A percentile compares a stretch with the other conserved stretches of the same genome.
phyloP scores from a whole-genome alignment of 2,329 filamentous ascomycete species.

The Venturia nashicola region DNA sequence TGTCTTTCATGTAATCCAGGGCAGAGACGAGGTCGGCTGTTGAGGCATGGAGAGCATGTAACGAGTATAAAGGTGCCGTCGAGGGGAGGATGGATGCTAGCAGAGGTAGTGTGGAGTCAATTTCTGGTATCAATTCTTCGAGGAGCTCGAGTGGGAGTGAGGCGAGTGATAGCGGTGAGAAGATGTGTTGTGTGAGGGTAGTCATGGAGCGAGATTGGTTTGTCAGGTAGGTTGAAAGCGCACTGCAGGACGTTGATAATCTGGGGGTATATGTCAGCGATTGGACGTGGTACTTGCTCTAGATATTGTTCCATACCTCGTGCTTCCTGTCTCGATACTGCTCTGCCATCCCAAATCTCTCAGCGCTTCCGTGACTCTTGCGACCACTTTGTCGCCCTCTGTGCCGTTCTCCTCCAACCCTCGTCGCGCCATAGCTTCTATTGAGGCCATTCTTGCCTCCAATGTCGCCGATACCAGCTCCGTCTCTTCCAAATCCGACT shows the following conservation, averaged over 20 bases:
- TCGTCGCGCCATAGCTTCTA: slow-evolving; percentile 53
- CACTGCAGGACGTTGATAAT: slow-evolving; percentile 63
- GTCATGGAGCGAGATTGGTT: slow-evolving; percentile 68
- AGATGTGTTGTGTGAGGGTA: slow-evolving; percentile 57
- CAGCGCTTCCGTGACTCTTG: slow-evolving; percentile 55
- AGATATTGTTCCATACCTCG: slow-evolving; percentile 40
- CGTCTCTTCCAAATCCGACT: slow-evolving; percentile 53
- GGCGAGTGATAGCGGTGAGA: slow-evolving; percentile 54
- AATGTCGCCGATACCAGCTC: slow-evolving; percentile 56
- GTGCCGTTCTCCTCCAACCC: slow-evolving; percentile 55
- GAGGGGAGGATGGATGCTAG: slow-evolving; percentile 40
- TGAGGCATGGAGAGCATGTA: slow-evolving; percentile 54
- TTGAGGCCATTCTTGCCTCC: slow-evolving; percentile 57
- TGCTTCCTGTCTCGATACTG: slow-evolving; percentile 58
- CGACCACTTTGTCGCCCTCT: slow-evolving; percentile 49
- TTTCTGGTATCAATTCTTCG: slow-evolving; percentile 56
- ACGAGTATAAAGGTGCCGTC: slow-evolving; percentile 48
- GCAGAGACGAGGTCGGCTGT: slow-evolving; percentile 63
- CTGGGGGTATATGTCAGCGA: slow-evolving; percentile 28
- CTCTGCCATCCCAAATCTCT: slow-evolving; percentile 62
- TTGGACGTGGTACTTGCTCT: neutral
- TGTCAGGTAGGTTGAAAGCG: slow-evolving; percentile 59
- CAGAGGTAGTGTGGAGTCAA: slow-evolving; percentile 50
- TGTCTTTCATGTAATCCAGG: slow-evolving; percentile 77
- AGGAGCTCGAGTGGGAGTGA: slow-evolving; percentile 52